These are phyloP conservation scores for Cucurbita moschata DNA, from an alignment of 306 rosid species.

Conservation along the genomic window DNA sequence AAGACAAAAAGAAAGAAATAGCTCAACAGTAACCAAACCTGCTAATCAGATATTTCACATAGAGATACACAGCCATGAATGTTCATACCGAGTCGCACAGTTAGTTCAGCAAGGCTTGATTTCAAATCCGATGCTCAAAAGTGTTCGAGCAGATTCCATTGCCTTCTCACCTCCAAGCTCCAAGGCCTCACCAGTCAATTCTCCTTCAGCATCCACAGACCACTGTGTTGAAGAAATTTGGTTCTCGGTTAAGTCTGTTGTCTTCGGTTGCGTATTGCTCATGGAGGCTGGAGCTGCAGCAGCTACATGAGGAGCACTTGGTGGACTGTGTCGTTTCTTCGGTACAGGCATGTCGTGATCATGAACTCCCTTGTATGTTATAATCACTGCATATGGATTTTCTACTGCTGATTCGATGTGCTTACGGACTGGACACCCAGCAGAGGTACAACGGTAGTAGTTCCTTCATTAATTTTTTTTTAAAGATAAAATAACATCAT, in stretches of 20 bases:
- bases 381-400: constrained; percentile 48
- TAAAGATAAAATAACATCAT: neutral
- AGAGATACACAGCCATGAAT: neutral
- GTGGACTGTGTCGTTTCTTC: constrained; percentile 80
- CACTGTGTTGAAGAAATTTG: constrained; percentile 41
- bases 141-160: constrained; percentile 91
- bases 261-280: constrained; percentile 34
- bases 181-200: constrained; percentile 77
- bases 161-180: constrained; percentile 98
- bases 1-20: constrained; percentile 1
- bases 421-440: constrained; percentile 95
- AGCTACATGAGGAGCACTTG: constrained; percentile 69
- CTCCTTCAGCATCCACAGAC: constrained; percentile 87
- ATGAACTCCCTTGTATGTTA: constrained; percentile 87
- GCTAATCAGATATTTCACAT: constrained; percentile 25
- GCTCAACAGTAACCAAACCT: constrained; percentile 23
- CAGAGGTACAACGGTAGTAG: constrained; percentile 98
- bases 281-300: constrained; percentile 69
- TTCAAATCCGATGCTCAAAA: constrained; percentile 95
- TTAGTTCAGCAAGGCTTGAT: constrained; percentile 80
- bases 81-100: constrained; percentile 1
- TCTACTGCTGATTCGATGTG: constrained; percentile 75
- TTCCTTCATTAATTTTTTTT: constrained; percentile 32
- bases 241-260: constrained; percentile 22
- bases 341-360: constrained; percentile 96